A percentile compares a stretch with the other conserved stretches of the same genome.
Evolutionary conservation across 805 yeast species (phyloP).

Genomic region (Myxozyma melibiosi): DNA sequence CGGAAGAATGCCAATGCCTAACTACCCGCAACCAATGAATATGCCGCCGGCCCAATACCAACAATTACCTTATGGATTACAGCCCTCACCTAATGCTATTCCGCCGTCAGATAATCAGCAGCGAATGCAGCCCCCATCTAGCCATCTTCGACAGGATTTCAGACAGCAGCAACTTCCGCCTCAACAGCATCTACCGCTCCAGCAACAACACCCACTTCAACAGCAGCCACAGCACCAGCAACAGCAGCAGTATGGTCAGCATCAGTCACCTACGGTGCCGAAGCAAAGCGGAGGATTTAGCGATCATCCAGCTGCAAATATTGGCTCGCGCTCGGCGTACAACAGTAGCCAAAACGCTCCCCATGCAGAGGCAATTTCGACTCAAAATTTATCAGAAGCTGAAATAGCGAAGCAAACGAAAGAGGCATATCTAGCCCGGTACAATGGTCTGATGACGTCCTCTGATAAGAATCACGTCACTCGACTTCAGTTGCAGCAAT

Average conservation of each 20-base stretch:
- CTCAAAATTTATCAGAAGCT: conserved; percentile 3
- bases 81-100: not conserved
- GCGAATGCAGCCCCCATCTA: not conserved
- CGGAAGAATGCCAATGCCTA: not conserved
- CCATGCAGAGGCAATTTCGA: too few species aligned
- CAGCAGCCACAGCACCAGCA: conserved; percentile 37
- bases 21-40: not conserved
- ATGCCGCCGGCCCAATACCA: conserved; percentile 1
- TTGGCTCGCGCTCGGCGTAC: not conserved
- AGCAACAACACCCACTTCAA: conserved; percentile 33
- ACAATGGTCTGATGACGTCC: conserved; percentile 94
- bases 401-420: conserved; percentile 58
- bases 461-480: conserved; percentile 96
- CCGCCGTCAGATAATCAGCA: not conserved
- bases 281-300: too few species aligned
- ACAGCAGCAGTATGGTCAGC: conserved; percentile 29
- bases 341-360: conserved; percentile 5
- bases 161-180: conserved; percentile 33
- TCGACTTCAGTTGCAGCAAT: conserved; percentile 89
- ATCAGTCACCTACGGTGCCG: too few species aligned
- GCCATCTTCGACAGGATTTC: conserved; percentile 8
- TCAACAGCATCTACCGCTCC: conserved; percentile 25
- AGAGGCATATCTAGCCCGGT: conserved; percentile 58
- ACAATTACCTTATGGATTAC: not conserved
- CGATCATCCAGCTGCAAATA: conserved; percentile 1